Evolutionary conservation across 768 basidiomycete genomes (phyloP).

Genomic region (Nidula microcarpa): DNA sequence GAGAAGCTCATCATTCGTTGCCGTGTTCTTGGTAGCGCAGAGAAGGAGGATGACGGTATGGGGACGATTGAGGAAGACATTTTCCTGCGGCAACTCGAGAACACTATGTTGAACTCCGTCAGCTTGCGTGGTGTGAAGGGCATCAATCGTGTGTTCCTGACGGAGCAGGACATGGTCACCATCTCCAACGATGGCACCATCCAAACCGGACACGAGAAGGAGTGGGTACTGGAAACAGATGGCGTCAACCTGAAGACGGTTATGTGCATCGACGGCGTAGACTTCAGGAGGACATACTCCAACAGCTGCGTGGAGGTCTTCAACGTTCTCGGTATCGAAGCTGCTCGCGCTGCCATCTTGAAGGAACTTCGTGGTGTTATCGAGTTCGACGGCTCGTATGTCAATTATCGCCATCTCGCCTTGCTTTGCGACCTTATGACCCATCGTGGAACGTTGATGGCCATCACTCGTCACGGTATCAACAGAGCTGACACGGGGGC

Average conservation of each 20-base stretch:
- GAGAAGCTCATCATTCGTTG: conserved; percentile 97
- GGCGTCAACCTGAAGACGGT: conserved; percentile 95
- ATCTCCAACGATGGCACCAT: conserved; percentile 66
- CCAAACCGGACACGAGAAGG: conserved; percentile 60
- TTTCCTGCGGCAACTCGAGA: conserved; percentile 94
- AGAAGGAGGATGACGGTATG: conserved; percentile 82
- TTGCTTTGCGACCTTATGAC: conserved; percentile 99
- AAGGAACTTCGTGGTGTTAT: conserved; percentile 93
- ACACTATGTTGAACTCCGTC: conserved; percentile 94
- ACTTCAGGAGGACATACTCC: conserved; percentile 89
- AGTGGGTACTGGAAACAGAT: conserved; percentile 98
- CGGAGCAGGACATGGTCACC: conserved; percentile 77
- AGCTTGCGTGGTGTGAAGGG: conserved; percentile 89
- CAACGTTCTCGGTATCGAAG: conserved; percentile 94
- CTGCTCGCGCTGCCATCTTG: conserved; percentile 91
- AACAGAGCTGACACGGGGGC: conserved; percentile 99
- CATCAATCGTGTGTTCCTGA: conserved; percentile 91
- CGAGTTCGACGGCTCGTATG: conserved; percentile 99
- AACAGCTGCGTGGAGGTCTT: conserved; percentile 97
- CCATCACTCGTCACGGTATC: conserved; percentile 99
- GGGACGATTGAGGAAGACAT: conserved; percentile 86
- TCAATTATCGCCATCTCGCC: conserved; percentile 96
- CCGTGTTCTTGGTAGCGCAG: conserved; percentile 79
- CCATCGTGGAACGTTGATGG: conserved; percentile 91
- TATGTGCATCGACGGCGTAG: conserved; percentile 93